Evolutionary conservation across 2,329 filamentous ascomycete species (phyloP).

Genomic region (Penicillium capsulatum): DNA sequence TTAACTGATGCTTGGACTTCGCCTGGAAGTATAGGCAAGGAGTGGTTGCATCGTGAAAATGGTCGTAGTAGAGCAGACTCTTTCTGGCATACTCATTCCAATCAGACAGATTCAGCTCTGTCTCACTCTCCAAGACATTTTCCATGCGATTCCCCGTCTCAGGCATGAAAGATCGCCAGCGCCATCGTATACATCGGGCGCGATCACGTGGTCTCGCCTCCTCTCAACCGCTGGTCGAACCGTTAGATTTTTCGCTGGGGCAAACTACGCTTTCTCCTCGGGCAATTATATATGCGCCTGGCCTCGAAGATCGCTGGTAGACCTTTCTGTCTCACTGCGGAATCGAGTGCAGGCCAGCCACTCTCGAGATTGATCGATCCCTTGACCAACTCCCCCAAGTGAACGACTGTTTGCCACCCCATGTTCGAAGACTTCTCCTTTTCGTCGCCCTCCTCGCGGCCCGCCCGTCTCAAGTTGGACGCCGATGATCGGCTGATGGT

Average conservation of each 20-base stretch:
- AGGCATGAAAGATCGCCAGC: too few relatives aligned
- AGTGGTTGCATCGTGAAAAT: conserved; percentile 13
- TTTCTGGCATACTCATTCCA: too few relatives aligned
- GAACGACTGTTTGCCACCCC: conserved; percentile 5
- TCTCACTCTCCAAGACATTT: too few relatives aligned
- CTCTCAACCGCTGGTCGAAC: conserved; percentile 4
- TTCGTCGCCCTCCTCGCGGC: conserved; percentile 34
- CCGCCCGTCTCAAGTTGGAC: conserved; percentile 28
- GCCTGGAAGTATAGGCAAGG: conserved; percentile 18
- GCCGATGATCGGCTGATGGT: conserved; percentile 34
- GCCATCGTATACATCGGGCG: neutral
- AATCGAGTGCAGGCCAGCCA: conserved; percentile 9
- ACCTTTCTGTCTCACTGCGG: conserved; percentile 8
- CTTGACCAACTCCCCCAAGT: neutral
- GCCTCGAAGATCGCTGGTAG: conserved; percentile 2
- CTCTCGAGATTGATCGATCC: conserved; percentile 1
- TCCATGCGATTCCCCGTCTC: too few relatives aligned
- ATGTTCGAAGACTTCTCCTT: conserved; percentile 46
- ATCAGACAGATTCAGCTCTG: too few relatives aligned
- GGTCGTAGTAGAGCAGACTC: too few relatives aligned
- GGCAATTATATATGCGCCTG: conserved; percentile 1
- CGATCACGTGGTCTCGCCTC: conserved; percentile 11
- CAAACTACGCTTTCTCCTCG: conserved; percentile 4
- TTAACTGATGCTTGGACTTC: too few relatives aligned
- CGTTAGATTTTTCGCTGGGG: conserved; percentile 8